A percentile compares a stretch with the other conserved stretches of the same genome.
These are phyloP conservation scores for Rhododendron henanense DNA, from an alignment of 148 eudicot species.

Conservation along the genomic window DNA sequence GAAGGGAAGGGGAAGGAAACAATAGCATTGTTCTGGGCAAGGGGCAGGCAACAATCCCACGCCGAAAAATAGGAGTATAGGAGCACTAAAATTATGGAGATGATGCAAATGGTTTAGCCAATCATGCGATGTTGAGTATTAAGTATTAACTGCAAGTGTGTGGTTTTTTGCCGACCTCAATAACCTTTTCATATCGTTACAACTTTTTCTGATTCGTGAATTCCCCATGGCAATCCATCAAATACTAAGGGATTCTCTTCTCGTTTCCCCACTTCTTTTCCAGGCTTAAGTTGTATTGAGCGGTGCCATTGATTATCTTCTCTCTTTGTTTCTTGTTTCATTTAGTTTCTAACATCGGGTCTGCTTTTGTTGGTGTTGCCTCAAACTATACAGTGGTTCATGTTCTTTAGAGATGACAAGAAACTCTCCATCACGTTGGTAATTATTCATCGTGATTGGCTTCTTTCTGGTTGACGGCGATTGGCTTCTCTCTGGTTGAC, in stretches of 20 bases:
- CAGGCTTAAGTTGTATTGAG: not conserved
- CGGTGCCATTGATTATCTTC: not conserved
- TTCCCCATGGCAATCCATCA: not conserved
- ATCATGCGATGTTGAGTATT: not conserved
- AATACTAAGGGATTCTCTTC: not conserved
- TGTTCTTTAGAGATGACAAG: too few relatives aligned
- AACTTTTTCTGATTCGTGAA: not conserved
- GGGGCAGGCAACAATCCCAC: not conserved
- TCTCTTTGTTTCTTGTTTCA: not conserved
- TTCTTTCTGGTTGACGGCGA: too few relatives aligned
- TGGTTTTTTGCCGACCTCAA: not conserved
- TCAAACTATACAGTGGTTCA: not conserved
- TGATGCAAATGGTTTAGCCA: not conserved
- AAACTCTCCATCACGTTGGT: not conserved
- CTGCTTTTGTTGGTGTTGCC: not conserved
- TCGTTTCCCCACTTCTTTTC: not conserved
- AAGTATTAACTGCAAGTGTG: not conserved
- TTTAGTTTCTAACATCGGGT: not conserved
- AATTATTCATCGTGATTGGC: too few relatives aligned
- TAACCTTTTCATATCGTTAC: not conserved
- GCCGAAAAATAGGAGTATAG: not conserved
- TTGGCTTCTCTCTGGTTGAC: too few relatives aligned
- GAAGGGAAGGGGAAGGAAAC: constrained; percentile 96
- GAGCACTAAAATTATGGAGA: not conserved
- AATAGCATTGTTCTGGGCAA: constrained; percentile 22